These are phyloP conservation scores for Solanum habrochaites DNA, from an alignment of 257 asterid species.

Conservation along the genomic window DNA sequence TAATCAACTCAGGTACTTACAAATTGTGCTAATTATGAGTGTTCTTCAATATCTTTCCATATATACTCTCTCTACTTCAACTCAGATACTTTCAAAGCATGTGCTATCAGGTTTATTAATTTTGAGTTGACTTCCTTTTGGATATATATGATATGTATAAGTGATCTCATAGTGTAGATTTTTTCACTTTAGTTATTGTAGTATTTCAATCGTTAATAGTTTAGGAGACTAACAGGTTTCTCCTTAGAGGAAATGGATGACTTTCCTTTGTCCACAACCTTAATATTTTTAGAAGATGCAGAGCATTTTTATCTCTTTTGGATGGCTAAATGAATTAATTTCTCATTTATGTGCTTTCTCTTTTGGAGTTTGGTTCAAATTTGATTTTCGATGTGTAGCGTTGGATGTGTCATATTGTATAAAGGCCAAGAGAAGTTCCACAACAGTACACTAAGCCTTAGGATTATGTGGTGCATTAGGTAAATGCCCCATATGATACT, in stretches of 20 bases:
- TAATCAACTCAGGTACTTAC: too few species aligned
- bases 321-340: not conserved
- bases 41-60: too few species aligned
- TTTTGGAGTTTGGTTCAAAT: not conserved
- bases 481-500: slow-evolving; percentile 6
- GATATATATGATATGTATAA: not conserved
- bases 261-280: not conserved
- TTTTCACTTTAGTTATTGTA: too few species aligned
- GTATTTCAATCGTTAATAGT: not conserved
- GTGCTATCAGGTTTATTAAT: too few species aligned
- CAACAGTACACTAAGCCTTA: slow-evolving; percentile 12
- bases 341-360: not conserved
- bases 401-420: slow-evolving; percentile 4
- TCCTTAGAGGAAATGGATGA: not conserved
- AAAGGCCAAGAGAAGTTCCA: slow-evolving; percentile 18
- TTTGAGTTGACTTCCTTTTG: too few species aligned
- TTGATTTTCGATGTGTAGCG: slow-evolving; percentile 4
- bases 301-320: not conserved
- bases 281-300: not conserved
- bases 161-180: not conserved
- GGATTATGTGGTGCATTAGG: slow-evolving; percentile 11
- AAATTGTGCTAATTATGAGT: too few species aligned
- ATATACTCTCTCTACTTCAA: too few species aligned
- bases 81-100: too few species aligned
- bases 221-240: not conserved